Base-by-base conservation (phyloP, 2,329 filamentous ascomycete species). In the Botrytis byssoidea region DNA sequence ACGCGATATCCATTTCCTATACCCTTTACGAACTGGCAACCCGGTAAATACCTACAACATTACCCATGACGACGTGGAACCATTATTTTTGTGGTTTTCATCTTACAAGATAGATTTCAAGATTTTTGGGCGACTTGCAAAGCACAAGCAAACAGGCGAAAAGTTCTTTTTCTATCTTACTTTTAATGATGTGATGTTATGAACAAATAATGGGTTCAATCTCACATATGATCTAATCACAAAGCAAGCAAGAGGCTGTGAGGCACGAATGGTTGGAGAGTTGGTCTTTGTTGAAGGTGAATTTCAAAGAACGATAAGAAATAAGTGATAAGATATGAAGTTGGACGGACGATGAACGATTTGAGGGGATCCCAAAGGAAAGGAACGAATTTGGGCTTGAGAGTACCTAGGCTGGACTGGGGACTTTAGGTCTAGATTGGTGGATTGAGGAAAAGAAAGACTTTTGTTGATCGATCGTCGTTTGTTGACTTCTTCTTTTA, bases 11-110 rank as follows among this genome's bases (percentile, higher is more conserved):
- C 77, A 77, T 76, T 79, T 80, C 78, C 76, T 77, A 29, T 57
- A 78, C 78, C 76, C 76, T 80, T 71, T 78, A 80, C 76, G 78
- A 79, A 78, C 75, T 80, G 76, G 78, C 76, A 78, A 79, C 77
- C 79, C 78, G 79, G 79, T 78, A 80, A 76, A 80, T 80, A 80
- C 75, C 79, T 70, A 65, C 66, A 73, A 77, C 75, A 77, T 74
- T 74, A 77, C 75, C 74, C 77, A 78, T 77, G 76, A 80, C 77
- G 76, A 80, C 76, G 77, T 79, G 77, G 63, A 71, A 61, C 63
- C 66, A 71, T 64, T 51, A 48, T 46, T 73, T 51, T 59, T 76
- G 72, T 71, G 67, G 55, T 71, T 73, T 70, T 63, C 32, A 63
- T 70, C 57, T 73, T 48, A 69, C 32, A 69, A 73, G 67, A 73